Conservation (phyloP, 176 grass and related monocot genomes). For the Avena insularis region DNA sequence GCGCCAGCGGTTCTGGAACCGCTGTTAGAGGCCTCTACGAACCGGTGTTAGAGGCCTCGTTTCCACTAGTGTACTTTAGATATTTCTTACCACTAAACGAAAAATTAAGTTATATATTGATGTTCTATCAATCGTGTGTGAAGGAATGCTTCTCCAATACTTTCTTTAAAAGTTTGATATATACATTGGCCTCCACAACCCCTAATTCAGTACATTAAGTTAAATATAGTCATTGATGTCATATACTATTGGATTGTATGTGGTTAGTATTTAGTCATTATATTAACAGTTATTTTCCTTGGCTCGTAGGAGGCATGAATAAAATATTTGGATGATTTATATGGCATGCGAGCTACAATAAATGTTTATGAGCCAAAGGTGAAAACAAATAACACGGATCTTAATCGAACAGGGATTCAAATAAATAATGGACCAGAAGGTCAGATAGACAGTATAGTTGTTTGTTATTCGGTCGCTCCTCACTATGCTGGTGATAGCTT, state of each 20-base stretch:
- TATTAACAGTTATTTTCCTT: not conserved
- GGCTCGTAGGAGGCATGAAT: not conserved
- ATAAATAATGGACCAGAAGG: not conserved
- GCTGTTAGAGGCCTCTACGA: too few species aligned
- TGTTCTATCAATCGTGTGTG: not conserved
- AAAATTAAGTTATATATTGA: not conserved
- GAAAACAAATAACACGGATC: not conserved
- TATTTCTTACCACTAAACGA: not conserved
- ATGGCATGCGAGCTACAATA: not conserved
- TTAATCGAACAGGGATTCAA: not conserved
- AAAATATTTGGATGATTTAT: not conserved
- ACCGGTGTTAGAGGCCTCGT: too few species aligned
- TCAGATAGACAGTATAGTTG: not conserved
- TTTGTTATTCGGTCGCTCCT: not conserved
- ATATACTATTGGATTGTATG: not conserved
- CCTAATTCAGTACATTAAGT: not conserved
- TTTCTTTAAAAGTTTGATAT: not conserved
- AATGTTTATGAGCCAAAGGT: conserved; percentile 1
- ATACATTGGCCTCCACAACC: not conserved
- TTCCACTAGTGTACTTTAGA: not conserved
- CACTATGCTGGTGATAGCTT: not conserved
- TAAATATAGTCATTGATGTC: not conserved
- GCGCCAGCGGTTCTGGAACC: too few species aligned
- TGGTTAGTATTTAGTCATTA: not conserved
- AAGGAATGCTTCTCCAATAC: not conserved